Conservation (phyloP, 2,329 filamentous ascomycete genomes). For the Pyrenochaeta sp. region DNA sequence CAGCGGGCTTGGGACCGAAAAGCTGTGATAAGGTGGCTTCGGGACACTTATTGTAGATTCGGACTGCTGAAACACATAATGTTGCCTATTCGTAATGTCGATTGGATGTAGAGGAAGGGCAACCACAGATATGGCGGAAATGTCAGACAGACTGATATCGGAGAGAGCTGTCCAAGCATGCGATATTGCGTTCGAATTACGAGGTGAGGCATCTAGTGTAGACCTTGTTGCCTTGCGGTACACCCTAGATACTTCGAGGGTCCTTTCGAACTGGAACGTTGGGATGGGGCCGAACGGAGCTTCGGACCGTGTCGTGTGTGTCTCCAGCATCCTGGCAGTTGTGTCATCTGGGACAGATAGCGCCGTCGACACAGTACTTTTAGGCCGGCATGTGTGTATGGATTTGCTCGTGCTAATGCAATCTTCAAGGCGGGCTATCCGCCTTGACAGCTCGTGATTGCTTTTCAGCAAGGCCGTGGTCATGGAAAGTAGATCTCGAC, state of each 20-base stretch:
- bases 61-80: constrained; percentile 4
- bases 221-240: constrained; percentile 12
- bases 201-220: constrained; percentile 4
- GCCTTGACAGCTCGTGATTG: constrained; percentile 6
- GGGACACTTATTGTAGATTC: too few species aligned
- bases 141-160: constrained; percentile 18
- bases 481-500: neutral
- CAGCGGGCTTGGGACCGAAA: too few species aligned
- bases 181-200: constrained; percentile 10
- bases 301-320: too few species aligned
- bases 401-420: neutral
- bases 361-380: too few species aligned
- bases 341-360: too few species aligned
- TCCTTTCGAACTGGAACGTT: too few species aligned
- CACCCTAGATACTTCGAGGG: constrained; percentile 5
- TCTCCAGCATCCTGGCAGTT: too few species aligned
- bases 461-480: neutral
- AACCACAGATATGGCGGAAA: constrained; percentile 19
- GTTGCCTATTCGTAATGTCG: constrained; percentile 12
- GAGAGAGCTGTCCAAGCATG: constrained; percentile 20
- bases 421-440: constrained; percentile 5
- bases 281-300: too few species aligned
- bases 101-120: constrained; percentile 8
- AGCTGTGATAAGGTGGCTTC: too few species aligned
- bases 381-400: neutral